Evolutionary conservation across 2,329 filamentous ascomycete species (phyloP).

Genomic region (Atkinsonella texensis): DNA sequence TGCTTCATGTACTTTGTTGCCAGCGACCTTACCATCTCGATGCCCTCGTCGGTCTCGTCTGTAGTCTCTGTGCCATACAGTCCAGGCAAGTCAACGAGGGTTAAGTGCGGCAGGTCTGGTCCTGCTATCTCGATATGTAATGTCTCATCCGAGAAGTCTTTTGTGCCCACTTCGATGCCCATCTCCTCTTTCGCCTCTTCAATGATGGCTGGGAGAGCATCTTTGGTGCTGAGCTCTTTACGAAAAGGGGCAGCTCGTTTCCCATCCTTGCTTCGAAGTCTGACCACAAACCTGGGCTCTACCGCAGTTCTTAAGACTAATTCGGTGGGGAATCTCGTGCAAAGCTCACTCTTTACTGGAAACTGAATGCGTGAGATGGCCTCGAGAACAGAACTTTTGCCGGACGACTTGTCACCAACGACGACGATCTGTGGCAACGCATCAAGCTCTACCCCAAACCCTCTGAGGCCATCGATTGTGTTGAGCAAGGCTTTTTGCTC

Average conservation of each 20-base stretch:
- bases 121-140: slow-evolving; percentile 34
- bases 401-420: slow-evolving; percentile 46
- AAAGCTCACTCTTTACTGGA: slow-evolving; percentile 40
- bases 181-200: slow-evolving; percentile 38
- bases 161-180: slow-evolving; percentile 23
- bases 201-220: slow-evolving; percentile 36
- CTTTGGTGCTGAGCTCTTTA: slow-evolving; percentile 22
- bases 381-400: slow-evolving; percentile 54
- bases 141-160: slow-evolving; percentile 32
- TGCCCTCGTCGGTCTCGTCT: slow-evolving; percentile 19
- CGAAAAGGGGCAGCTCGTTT: slow-evolving; percentile 14
- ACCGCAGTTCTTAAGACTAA: slow-evolving; percentile 35
- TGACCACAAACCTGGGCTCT: slow-evolving; percentile 26
- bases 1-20: slow-evolving; percentile 43
- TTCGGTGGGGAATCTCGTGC: slow-evolving; percentile 51
- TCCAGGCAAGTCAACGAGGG: slow-evolving; percentile 43
- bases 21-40: slow-evolving; percentile 22
- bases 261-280: slow-evolving; percentile 25
- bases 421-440: slow-evolving; percentile 44
- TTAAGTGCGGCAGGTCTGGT: slow-evolving; percentile 32
- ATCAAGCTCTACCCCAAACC: slow-evolving; percentile 18
- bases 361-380: slow-evolving; percentile 51
- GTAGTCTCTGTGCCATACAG: slow-evolving; percentile 22
- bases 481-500: neutral
- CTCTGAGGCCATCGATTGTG: neutral